Evolutionary conservation across 495 filamentous ascomycete genomes (phyloP), one percentile per base, ranked within the genome.

Genomic region (Aspergillus campestris): DNA sequence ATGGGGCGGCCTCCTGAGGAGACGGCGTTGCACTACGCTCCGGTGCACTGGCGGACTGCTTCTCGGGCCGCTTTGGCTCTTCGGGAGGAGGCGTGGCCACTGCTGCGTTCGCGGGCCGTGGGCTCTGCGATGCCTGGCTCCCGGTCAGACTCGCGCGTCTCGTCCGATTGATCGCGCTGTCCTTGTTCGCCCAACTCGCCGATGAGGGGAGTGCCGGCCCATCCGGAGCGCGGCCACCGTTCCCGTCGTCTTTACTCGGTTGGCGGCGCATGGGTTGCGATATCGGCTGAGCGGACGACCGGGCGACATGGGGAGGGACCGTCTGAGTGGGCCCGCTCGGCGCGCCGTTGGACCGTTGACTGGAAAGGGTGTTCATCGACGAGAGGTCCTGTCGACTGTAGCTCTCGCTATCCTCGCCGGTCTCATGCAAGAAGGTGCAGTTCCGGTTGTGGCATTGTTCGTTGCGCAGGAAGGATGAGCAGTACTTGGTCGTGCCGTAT

Each of bases 401-500:
- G 64, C 89, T 96, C 47, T 99, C 91, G 45, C 90, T 89, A 47
- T 95, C 92, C 59, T 99, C 92, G 12, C 91, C 92, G 12, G 90
- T 84, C 61, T 99, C 92, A 58, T 99, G 92, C 34, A 99, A 66
- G 64, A 99, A 99, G 73, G 95, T 99, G 66, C 92, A 99, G 45
- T 87, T 87, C 42, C 88, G 78, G 54, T 99, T 99, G 31, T 82
- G 86, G 65, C 92, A 99, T 46, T 79, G 81, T 59, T 99, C 92
- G 43, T 89, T 86, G 14, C 94, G 82, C 18, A 99, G 75, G 72
- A 91, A 99, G 7, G 92, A 92, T 1, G 92, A 97, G 65, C 92
- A 99, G 61, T 99, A 99, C 62, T 99, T 99, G 3, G 94, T 99
- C 7, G 94, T 99, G 14, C 94, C 94, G 43, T 94, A 86, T 63